These are phyloP conservation scores for Nicotiana tomentosiformis DNA, from an alignment of 257 asterid species.

Conservation along the genomic window DNA sequence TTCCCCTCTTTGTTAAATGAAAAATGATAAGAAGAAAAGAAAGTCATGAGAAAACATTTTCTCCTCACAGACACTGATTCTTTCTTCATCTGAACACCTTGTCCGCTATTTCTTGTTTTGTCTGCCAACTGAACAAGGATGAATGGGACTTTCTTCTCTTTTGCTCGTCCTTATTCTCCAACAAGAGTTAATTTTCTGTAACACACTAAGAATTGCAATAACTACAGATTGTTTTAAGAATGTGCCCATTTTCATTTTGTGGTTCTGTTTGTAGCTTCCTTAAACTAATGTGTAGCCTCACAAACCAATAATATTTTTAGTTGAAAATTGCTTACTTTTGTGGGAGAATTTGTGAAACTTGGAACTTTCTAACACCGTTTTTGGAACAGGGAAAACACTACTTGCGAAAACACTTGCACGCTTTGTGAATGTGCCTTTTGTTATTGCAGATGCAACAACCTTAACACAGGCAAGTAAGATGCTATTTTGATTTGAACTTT, in stretches of 20 bases:
- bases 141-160: neutral
- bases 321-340: neutral
- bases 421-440: slow-evolving; percentile 91
- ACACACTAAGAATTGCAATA: neutral
- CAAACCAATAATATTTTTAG: neutral
- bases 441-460: slow-evolving; percentile 88
- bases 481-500: neutral
- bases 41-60: neutral
- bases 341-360: neutral
- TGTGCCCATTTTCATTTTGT: neutral
- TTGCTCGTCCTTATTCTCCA: neutral
- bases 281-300: neutral
- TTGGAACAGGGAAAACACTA: slow-evolving; percentile 71
- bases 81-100: neutral
- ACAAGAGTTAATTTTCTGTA: neutral
- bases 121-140: neutral
- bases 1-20: neutral
- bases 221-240: neutral
- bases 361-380: slow-evolving; percentile 1
- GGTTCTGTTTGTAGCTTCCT: neutral
- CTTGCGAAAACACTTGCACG: slow-evolving; percentile 97
- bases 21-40: neutral
- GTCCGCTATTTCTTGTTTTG: neutral
- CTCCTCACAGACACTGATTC: neutral
- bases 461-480: slow-evolving; percentile 67